phyloP scores from a whole-genome alignment of 75 land plant genomes.

The Larix kaempferi region DNA sequence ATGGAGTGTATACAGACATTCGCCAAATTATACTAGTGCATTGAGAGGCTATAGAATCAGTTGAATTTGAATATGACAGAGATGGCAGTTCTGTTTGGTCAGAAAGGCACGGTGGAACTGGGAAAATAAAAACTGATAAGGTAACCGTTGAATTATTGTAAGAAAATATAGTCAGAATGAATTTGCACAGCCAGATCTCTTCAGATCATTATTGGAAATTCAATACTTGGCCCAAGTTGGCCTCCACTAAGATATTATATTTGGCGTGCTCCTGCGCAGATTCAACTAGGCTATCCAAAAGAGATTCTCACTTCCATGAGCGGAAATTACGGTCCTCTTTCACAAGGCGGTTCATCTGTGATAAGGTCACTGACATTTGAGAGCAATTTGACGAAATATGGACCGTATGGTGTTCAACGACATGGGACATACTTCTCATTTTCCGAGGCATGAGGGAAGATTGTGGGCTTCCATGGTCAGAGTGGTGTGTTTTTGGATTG shows the following conservation, averaged over 20 bases:
- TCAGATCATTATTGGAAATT: too few species aligned
- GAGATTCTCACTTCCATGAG: constrained; percentile 20
- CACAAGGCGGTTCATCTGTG: not conserved
- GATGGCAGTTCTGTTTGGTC: constrained; percentile 22
- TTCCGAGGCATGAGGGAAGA: constrained; percentile 9
- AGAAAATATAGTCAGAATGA: not conserved
- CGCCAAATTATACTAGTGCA: constrained; percentile 18
- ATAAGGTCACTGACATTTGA: constrained; percentile 22
- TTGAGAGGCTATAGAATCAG: constrained; percentile 22
- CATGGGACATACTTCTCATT: constrained; percentile 11
- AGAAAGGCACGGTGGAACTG: constrained; percentile 37
- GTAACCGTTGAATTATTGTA: not conserved
- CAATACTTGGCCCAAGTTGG: not conserved
- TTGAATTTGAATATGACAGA: constrained; percentile 27
- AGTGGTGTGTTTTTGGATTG: constrained; percentile 43
- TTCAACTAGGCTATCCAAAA: constrained; percentile 27
- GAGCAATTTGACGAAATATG: constrained; percentile 17
- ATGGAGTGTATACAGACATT: constrained; percentile 25
- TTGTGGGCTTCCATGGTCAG: constrained; percentile 51
- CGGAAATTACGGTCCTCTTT: constrained; percentile 12
- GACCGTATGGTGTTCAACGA: constrained; percentile 30
- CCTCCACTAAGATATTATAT: not conserved
- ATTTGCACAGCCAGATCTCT: not conserved
- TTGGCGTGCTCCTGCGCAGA: not conserved
- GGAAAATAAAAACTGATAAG: constrained; percentile 11